Evolutionary conservation across 2,329 filamentous ascomycete species (phyloP).

Genomic region (Alternaria metachromatica): DNA sequence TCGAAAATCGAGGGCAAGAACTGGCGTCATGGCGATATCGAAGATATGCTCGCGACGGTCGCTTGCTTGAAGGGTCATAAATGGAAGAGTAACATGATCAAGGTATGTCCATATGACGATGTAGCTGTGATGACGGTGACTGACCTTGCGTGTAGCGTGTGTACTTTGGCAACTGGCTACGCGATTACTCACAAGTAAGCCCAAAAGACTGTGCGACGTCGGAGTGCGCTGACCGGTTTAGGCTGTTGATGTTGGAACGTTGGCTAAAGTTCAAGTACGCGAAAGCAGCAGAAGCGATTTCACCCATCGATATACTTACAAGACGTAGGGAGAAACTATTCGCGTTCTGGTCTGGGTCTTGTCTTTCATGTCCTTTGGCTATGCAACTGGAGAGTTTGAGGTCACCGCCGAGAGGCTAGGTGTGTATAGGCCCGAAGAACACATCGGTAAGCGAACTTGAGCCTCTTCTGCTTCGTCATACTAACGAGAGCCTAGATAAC

Average conservation of each 20-base stretch:
- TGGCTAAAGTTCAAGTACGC: conserved; percentile 57
- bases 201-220: conserved; percentile 24
- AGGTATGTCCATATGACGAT: conserved; percentile 29
- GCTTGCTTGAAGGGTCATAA: conserved; percentile 54
- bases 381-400: conserved; percentile 64
- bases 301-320: conserved; percentile 25
- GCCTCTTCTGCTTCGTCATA: not conserved
- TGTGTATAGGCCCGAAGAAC: conserved; percentile 58
- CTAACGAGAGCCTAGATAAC: conserved; percentile 31
- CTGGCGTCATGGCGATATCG: conserved; percentile 61
- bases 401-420: conserved; percentile 62
- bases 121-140: conserved; percentile 1
- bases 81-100: conserved; percentile 56
- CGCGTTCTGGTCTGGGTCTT: conserved; percentile 62
- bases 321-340: conserved; percentile 55
- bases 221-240: conserved; percentile 51
- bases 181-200: conserved; percentile 62
- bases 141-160: conserved; percentile 42
- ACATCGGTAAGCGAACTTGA: conserved; percentile 40
- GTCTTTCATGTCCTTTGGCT: conserved; percentile 64
- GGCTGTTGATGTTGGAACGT: conserved; percentile 62
- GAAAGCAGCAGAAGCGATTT: not conserved
- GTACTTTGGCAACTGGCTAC: conserved; percentile 55
- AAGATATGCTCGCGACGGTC: conserved; percentile 58
- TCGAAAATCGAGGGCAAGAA: conserved; percentile 55